Conservation (phyloP, 805 yeast genomes). For the Nakazawaea ishiwadae region DNA sequence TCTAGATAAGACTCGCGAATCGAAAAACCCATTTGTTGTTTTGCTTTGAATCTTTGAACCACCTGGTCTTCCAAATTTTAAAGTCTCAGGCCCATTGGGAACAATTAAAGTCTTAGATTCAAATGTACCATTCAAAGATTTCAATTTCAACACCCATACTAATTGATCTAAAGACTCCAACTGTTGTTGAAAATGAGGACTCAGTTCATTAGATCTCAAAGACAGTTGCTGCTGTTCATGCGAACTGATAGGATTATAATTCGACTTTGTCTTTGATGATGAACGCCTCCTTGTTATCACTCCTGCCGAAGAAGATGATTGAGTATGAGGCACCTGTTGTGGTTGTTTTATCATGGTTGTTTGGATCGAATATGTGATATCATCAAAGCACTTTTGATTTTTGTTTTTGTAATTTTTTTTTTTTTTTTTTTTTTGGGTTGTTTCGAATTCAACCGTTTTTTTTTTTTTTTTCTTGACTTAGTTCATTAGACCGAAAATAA, state of each 20-base stretch:
- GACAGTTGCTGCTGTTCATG: constrained; percentile 14
- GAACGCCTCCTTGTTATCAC: constrained; percentile 23
- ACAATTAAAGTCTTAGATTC: constrained; percentile 72
- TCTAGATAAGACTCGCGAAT: constrained; percentile 86
- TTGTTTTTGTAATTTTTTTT: background rate
- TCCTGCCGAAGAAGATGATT: background rate
- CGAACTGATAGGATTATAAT: constrained; percentile 23
- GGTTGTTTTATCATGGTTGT: background rate
- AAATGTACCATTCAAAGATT: constrained; percentile 78
- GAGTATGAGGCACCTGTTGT: background rate
- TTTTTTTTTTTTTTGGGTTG: background rate
- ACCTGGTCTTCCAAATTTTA: constrained; percentile 88
- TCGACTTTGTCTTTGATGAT: constrained; percentile 27
- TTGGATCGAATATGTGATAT: no score
- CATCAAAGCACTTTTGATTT: no score
- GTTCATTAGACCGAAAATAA: no score
- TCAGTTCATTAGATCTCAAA: constrained; percentile 8
- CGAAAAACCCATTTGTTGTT: constrained; percentile 86
- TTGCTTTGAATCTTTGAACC: constrained; percentile 55
- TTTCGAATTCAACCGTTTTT: no score
- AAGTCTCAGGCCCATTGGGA: constrained; percentile 76
- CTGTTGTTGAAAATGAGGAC: constrained; percentile 7
- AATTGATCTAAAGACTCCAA: constrained; percentile 24
- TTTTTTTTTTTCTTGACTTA: no score
- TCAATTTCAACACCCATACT: constrained; percentile 62